Evolutionary conservation across 2,329 filamentous ascomycete genomes (phyloP).

Genomic region (Camillea tinctor): DNA sequence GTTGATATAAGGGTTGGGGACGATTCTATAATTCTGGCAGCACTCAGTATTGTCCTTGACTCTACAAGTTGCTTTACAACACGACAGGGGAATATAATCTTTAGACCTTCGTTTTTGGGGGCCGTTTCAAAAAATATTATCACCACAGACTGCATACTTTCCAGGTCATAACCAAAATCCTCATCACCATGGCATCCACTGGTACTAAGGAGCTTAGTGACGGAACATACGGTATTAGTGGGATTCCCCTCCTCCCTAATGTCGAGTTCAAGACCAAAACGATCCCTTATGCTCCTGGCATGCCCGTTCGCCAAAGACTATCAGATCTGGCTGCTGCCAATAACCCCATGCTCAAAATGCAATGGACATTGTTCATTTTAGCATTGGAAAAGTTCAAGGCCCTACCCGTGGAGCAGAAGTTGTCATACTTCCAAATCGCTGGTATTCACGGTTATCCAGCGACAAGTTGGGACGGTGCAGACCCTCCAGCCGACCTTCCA

Average conservation of each 20-base stretch:
- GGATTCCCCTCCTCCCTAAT: neutral
- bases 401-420: conserved; percentile 30
- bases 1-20: too few relatives aligned
- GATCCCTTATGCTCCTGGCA: conserved; percentile 5
- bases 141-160: too few relatives aligned
- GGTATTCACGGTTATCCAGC: conserved; percentile 57
- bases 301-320: conserved; percentile 2
- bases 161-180: too few relatives aligned
- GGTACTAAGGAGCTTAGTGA: too few relatives aligned
- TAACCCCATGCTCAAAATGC: neutral
- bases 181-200: too few relatives aligned
- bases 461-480: conserved; percentile 50
- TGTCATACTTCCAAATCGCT: conserved; percentile 61
- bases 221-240: too few relatives aligned
- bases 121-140: too few relatives aligned
- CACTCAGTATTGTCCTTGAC: too few relatives aligned
- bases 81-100: too few relatives aligned
- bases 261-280: neutral
- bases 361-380: conserved; percentile 7
- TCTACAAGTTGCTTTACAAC: too few relatives aligned
- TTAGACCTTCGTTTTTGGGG: too few relatives aligned
- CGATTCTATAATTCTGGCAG: too few relatives aligned
- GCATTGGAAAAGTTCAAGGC: conserved; percentile 5
- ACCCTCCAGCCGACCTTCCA: conserved; percentile 28
- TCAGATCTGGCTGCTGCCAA: neutral